These are phyloP conservation scores for Globisporangium mamillatum DNA, from an alignment of 352 stramenopile species.

Conservation along the genomic window DNA sequence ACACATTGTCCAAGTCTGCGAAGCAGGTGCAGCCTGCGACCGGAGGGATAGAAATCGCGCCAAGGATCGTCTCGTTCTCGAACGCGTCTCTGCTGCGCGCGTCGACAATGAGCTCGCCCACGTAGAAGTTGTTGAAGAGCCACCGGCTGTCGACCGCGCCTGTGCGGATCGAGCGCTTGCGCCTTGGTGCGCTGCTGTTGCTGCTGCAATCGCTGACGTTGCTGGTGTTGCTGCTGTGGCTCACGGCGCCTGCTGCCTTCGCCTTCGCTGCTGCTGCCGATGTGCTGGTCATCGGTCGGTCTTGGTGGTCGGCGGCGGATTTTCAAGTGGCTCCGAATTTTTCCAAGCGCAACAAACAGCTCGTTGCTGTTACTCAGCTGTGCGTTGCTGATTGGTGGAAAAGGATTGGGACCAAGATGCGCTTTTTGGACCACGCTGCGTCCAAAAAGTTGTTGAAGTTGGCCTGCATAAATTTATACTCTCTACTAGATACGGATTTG, in stretches of 20 bases:
- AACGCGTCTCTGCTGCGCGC: slow-evolving; percentile 31
- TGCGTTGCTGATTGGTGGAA: slow-evolving; percentile 5
- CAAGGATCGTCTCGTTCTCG: slow-evolving; percentile 39
- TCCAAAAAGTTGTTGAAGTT: not conserved
- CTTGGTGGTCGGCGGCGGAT: not conserved
- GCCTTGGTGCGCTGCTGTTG: slow-evolving; percentile 11
- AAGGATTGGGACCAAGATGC: not conserved
- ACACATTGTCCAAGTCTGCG: slow-evolving; percentile 18
- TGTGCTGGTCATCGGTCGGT: not conserved
- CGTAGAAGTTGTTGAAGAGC: slow-evolving; percentile 76
- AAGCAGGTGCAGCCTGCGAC: slow-evolving; percentile 14
- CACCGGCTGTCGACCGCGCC: slow-evolving; percentile 50
- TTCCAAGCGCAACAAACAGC: not conserved
- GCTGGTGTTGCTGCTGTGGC: slow-evolving; percentile 3
- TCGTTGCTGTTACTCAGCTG: slow-evolving; percentile 4
- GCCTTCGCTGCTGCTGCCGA: not conserved
- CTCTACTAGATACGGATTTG: too few relatives aligned
- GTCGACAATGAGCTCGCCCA: slow-evolving; percentile 65
- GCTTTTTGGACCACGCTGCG: not conserved
- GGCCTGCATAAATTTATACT: not conserved
- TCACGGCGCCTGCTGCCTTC: not conserved
- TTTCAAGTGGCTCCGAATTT: not conserved
- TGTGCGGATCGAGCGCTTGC: slow-evolving; percentile 18
- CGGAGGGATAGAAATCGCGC: slow-evolving; percentile 50
- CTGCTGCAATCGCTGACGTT: not conserved